Conservation (phyloP, 2,329 filamentous ascomycete genomes). For the Aspergillus sp. region DNA sequence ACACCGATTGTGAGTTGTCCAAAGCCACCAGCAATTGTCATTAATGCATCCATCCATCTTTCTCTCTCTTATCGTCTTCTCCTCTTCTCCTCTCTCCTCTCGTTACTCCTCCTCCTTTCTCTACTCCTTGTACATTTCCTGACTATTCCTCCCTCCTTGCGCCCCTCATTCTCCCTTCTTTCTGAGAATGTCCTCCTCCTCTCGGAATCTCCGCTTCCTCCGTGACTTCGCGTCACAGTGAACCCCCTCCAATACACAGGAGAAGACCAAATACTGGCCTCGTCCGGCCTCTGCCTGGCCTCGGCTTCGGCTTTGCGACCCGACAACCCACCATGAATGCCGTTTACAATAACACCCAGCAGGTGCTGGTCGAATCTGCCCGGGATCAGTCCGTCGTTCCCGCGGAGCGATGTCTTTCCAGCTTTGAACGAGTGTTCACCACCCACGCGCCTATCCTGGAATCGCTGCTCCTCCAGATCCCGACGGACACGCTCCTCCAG, state of each 20-base stretch:
- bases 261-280: constrained; percentile 6
- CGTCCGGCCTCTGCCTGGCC: not conserved
- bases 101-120: constrained; percentile 13
- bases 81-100: constrained; percentile 6
- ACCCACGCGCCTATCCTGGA: constrained; percentile 58
- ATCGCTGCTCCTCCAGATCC: constrained; percentile 56
- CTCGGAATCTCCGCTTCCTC: constrained; percentile 22
- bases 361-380: constrained; percentile 24
- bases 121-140: constrained; percentile 12
- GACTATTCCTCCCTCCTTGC: constrained; percentile 21
- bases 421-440: constrained; percentile 55
- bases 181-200: constrained; percentile 33
- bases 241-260: constrained; percentile 4
- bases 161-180: constrained; percentile 15
- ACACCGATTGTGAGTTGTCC: constrained; percentile 22
- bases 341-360: constrained; percentile 12
- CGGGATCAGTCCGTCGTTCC: constrained; percentile 20
- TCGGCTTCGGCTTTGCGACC: constrained; percentile 14
- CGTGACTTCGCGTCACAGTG: constrained; percentile 30
- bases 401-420: constrained; percentile 36
- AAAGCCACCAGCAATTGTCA: constrained; percentile 14
- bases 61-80: constrained; percentile 4
- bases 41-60: constrained; percentile 1
- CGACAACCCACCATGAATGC: constrained; percentile 8
- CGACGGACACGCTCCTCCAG: constrained; percentile 55